A percentile compares a stretch with the other conserved stretches of the same genome.
These are phyloP conservation scores for Aspergillus sp. DNA, from an alignment of 2,329 filamentous ascomycete genomes.

Conservation along the genomic window DNA sequence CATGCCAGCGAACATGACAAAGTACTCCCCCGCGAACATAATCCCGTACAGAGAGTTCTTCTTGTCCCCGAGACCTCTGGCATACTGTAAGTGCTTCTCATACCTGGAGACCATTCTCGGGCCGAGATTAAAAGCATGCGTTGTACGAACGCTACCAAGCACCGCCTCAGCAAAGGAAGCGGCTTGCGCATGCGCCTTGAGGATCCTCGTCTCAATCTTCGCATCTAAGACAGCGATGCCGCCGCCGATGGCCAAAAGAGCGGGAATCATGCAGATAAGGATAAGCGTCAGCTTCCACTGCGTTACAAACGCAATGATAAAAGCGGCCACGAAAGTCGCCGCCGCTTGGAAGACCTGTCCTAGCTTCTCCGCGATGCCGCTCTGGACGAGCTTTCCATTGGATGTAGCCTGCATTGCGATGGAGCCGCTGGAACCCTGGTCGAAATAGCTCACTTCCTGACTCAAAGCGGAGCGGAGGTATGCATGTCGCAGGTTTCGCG, in stretches of 20 bases:
- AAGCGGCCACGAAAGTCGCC: slow-evolving; percentile 14
- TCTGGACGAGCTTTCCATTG: slow-evolving; percentile 16
- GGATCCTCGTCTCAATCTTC: slow-evolving; percentile 10
- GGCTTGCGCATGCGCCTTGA: slow-evolving; percentile 12
- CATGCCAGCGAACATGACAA: slow-evolving; percentile 28
- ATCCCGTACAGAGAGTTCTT: slow-evolving; percentile 11
- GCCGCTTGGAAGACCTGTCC: slow-evolving; percentile 12
- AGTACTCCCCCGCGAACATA: slow-evolving; percentile 10
- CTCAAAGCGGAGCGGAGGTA: slow-evolving; percentile 15
- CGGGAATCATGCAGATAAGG: slow-evolving; percentile 10
- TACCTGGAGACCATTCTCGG: slow-evolving; percentile 9
- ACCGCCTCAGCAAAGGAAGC: slow-evolving; percentile 13
- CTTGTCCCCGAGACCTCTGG: slow-evolving; percentile 9
- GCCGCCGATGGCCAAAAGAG: slow-evolving; percentile 8
- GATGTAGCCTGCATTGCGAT: slow-evolving; percentile 22
- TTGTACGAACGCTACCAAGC: slow-evolving; percentile 9
- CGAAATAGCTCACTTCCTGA: slow-evolving; percentile 24
- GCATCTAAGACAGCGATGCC: slow-evolving; percentile 10
- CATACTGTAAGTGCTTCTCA: slow-evolving; percentile 10
- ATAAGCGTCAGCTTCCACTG: slow-evolving; percentile 18
- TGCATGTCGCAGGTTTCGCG: slow-evolving; percentile 9
- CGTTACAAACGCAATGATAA: slow-evolving; percentile 14
- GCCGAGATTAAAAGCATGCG: slow-evolving; percentile 15
- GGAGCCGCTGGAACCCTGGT: slow-evolving; percentile 17
- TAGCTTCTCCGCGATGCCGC: slow-evolving; percentile 15